Conservation (phyloP, 1,284 basidiomycete species). For the Cutaneotrichosporon sp. region DNA sequence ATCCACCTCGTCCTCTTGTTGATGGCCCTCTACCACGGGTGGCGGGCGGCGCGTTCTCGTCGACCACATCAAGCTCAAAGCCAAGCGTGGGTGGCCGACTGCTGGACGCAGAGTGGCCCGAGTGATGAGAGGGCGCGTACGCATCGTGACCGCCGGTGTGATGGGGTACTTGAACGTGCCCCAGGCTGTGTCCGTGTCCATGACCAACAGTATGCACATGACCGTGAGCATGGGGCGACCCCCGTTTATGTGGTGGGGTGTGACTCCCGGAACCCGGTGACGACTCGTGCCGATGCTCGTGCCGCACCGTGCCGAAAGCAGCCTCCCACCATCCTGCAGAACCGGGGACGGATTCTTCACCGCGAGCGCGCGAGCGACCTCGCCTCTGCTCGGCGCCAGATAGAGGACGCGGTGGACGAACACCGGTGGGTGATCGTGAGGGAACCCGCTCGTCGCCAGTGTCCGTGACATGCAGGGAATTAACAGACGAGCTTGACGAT, state of each 20-base stretch:
- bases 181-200: neutral
- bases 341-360: neutral
- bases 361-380: neutral
- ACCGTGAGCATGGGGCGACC: neutral
- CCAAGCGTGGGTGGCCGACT: constrained; percentile 13
- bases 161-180: no score
- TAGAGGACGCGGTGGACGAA: constrained; percentile 2
- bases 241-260: neutral
- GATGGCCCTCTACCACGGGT: neutral
- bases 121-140: neutral
- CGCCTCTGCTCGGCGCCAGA: constrained; percentile 1
- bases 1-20: neutral
- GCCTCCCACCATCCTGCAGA: constrained; percentile 1
- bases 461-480: neutral
- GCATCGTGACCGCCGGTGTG: neutral
- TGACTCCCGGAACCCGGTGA: neutral
- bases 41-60: constrained; percentile 11
- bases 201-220: neutral
- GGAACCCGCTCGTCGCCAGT: neutral
- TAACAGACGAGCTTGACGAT: neutral
- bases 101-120: neutral
- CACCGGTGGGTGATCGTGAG: neutral
- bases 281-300: neutral
- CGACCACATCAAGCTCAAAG: constrained; percentile 14
- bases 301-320: no score